Evolutionary conservation across 352 stramenopile species (phyloP).

Genomic region (Globisporangium mamillatum): DNA sequence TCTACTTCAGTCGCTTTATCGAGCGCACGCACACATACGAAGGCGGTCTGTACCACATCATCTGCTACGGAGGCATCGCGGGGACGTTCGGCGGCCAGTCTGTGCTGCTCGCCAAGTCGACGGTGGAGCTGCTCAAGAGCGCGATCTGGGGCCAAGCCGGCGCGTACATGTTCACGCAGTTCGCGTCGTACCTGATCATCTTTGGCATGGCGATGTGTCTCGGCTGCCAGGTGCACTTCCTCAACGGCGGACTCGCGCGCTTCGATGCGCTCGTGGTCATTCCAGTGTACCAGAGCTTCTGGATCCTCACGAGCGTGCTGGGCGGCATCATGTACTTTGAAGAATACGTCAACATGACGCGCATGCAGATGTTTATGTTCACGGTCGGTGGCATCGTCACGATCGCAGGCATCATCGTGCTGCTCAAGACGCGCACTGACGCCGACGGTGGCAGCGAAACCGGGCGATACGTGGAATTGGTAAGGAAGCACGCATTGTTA

Average conservation of each 20-base stretch:
- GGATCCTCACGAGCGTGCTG: constrained; percentile 88
- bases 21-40: constrained; percentile 67
- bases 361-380: constrained; percentile 77
- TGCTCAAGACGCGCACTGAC: constrained; percentile 59
- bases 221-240: constrained; percentile 81
- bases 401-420: constrained; percentile 73
- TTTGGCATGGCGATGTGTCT: constrained; percentile 62
- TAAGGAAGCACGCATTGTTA: constrained; percentile 23
- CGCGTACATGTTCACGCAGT: constrained; percentile 70
- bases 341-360: constrained; percentile 86
- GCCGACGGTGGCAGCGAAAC: constrained; percentile 21
- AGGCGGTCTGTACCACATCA: constrained; percentile 72
- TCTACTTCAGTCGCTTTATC: constrained; percentile 70
- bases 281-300: constrained; percentile 91
- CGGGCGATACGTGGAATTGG: constrained; percentile 64
- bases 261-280: constrained; percentile 90
- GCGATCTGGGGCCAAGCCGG: constrained; percentile 83
- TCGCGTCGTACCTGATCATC: constrained; percentile 82
- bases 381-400: constrained; percentile 68
- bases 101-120: constrained; percentile 88
- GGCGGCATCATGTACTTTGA: constrained; percentile 92
- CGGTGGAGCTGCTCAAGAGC: constrained; percentile 88
- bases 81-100: constrained; percentile 89
- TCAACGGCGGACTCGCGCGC: constrained; percentile 85
- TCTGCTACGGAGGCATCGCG: constrained; percentile 87